Evolutionary conservation across 306 rosid genomes (phyloP).

Genomic region (Quercus mongolica): DNA sequence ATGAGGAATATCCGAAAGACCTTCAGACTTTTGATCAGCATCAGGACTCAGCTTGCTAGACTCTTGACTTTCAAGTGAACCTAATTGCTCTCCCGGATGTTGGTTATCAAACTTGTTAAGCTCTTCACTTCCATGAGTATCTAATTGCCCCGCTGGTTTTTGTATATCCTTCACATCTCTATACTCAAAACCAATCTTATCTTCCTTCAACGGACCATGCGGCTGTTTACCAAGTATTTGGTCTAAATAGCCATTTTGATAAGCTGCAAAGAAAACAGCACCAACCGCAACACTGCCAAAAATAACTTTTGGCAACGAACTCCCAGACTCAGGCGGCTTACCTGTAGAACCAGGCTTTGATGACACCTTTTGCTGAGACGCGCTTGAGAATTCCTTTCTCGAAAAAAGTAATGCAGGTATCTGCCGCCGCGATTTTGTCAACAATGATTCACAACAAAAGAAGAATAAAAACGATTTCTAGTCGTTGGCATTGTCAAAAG

Average conservation of each 20-base stretch:
- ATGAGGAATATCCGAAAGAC: conserved; percentile 30
- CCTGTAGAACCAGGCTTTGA: conserved; percentile 43
- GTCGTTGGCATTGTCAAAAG: background rate
- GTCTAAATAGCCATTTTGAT: conserved; percentile 66
- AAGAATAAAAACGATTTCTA: background rate
- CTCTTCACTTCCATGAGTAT: conserved; percentile 36
- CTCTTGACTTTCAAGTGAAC: conserved; percentile 39
- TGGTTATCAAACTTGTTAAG: conserved; percentile 23
- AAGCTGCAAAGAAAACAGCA: conserved; percentile 64
- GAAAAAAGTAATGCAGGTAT: conserved; percentile 45
- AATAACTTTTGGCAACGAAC: conserved; percentile 42
- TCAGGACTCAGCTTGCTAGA: conserved; percentile 22
- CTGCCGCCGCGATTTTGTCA: conserved; percentile 35
- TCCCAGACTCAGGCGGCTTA: conserved; percentile 44
- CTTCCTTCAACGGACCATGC: conserved; percentile 28
- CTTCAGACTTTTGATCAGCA: conserved; percentile 45
- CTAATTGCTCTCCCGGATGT: conserved; percentile 34
- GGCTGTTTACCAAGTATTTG: conserved; percentile 47
- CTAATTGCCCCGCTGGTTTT: conserved; percentile 30
- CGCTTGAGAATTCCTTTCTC: conserved; percentile 57
- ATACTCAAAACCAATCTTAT: conserved; percentile 25
- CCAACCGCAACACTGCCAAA: conserved; percentile 68
- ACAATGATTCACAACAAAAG: background rate
- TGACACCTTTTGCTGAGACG: conserved; percentile 32
- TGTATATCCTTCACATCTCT: conserved; percentile 34